A percentile compares a stretch with the other conserved stretches of the same genome.
phyloP scores from a whole-genome alignment of 2,329 filamentous ascomycete species.

The Celoporthe dispersa region DNA sequence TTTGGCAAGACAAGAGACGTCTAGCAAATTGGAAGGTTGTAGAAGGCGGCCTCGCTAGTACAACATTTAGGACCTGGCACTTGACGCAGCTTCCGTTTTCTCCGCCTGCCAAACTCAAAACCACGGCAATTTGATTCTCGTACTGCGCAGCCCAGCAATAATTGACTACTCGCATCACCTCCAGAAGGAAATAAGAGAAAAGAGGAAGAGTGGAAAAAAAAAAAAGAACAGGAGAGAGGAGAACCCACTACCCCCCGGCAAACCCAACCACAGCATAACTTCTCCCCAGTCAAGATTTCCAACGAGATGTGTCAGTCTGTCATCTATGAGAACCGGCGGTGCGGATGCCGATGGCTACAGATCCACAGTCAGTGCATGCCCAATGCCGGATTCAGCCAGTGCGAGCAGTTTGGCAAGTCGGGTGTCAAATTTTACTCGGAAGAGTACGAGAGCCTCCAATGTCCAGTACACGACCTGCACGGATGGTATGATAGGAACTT shows the following conservation, averaged over 20 bases:
- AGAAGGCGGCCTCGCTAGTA: background rate
- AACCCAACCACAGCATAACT: background rate
- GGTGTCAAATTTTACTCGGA: constrained; percentile 42
- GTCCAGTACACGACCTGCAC: constrained; percentile 47
- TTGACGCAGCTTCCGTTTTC: background rate
- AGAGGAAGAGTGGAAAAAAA: background rate
- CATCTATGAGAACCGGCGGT: constrained; percentile 53
- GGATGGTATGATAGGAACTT: constrained; percentile 53
- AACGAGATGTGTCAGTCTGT: constrained; percentile 49
- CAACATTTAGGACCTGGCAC: background rate
- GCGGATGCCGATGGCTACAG: constrained; percentile 57
- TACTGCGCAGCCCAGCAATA: background rate
- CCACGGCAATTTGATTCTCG: background rate
- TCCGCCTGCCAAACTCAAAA: background rate
- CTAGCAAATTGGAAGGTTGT: background rate
- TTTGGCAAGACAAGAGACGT: background rate
- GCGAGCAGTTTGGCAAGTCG: constrained; percentile 47
- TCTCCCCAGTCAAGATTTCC: background rate
- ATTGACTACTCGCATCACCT: background rate
- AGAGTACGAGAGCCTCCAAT: constrained; percentile 41
- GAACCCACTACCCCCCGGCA: background rate
- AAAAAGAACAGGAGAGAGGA: background rate
- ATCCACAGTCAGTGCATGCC: constrained; percentile 53
- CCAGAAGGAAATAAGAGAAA: background rate
- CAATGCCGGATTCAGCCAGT: constrained; percentile 55